A percentile compares a stretch with the other conserved stretches of the same genome.
These are phyloP conservation scores for Trichoderma lentiforme DNA, from an alignment of 2,329 filamentous ascomycete genomes.

Conservation along the genomic window DNA sequence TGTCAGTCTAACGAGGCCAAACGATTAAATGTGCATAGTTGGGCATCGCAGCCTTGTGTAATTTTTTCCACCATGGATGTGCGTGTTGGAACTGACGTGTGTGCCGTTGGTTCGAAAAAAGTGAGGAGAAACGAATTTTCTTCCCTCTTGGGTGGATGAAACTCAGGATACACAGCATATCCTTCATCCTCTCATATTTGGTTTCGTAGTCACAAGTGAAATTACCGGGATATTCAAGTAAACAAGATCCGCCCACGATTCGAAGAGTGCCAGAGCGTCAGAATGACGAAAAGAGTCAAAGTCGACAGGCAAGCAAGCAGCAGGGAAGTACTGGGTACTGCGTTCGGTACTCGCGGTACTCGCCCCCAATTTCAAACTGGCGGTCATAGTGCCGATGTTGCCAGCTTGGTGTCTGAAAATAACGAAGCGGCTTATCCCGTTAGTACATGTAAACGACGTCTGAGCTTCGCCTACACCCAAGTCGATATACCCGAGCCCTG, in stretches of 20 bases:
- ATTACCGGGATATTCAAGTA: conserved; percentile 7
- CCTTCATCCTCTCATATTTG: not conserved
- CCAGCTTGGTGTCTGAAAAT: not conserved
- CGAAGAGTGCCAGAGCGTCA: conserved; percentile 8
- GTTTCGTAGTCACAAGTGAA: not conserved
- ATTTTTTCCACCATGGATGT: not conserved
- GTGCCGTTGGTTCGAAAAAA: not conserved
- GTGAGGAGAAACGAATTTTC: not conserved
- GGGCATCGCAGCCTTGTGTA: conserved; percentile 14
- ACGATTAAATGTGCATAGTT: conserved; percentile 10
- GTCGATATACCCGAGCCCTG: not conserved
- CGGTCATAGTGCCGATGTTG: not conserved
- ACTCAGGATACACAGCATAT: conserved; percentile 10
- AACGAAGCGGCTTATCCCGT: not conserved
- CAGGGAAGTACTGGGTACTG: not conserved
- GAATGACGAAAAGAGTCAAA: conserved; percentile 2
- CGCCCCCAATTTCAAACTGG: not conserved
- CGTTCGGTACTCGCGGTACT: not conserved
- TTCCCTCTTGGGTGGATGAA: not conserved
- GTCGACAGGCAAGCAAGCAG: not conserved
- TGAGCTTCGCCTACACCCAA: not conserved
- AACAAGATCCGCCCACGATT: conserved; percentile 17
- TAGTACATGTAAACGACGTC: not conserved
- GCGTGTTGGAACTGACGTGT: conserved; percentile 6
- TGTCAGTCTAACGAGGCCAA: conserved; percentile 13